phyloP scores from a whole-genome alignment of 352 stramenopile genomes.

The Phytophthora cactorum region DNA sequence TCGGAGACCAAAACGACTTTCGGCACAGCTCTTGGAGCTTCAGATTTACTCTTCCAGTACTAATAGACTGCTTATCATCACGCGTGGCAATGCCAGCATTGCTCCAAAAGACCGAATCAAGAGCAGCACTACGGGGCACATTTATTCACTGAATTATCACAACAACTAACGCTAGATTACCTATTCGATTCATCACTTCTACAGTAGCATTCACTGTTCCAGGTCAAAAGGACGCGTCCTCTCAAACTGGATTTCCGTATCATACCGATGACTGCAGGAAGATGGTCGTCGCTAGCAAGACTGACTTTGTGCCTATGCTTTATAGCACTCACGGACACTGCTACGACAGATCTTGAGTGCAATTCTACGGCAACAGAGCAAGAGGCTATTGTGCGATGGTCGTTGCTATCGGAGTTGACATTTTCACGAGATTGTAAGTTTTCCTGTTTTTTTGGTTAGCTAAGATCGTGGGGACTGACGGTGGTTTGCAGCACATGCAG shows the following conservation, averaged over 20 bases:
- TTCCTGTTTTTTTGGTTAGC: background rate
- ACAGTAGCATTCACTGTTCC: background rate
- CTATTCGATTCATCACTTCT: background rate
- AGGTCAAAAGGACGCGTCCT: slow-evolving; percentile 24
- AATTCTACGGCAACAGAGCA: slow-evolving; percentile 58
- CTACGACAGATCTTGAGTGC: slow-evolving; percentile 43
- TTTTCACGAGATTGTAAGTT: slow-evolving; percentile 75
- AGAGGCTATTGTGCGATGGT: slow-evolving; percentile 56
- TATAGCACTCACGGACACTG: background rate
- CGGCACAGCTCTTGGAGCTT: slow-evolving; percentile 13
- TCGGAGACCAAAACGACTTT: slow-evolving; percentile 19
- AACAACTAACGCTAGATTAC: background rate
- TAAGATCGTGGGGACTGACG: background rate
- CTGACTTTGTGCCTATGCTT: background rate
- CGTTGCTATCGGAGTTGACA: slow-evolving; percentile 49
- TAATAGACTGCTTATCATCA: slow-evolving; percentile 8
- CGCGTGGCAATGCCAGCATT: background rate
- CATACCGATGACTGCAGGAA: slow-evolving; percentile 12
- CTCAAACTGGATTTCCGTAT: slow-evolving; percentile 17
- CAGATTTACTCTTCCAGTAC: slow-evolving; percentile 5
- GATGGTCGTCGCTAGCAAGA: slow-evolving; percentile 5
- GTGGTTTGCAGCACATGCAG: slow-evolving; percentile 58
- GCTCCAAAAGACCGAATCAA: background rate
- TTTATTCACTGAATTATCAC: slow-evolving; percentile 18
- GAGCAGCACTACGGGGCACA: background rate